Conservation (phyloP, 768 basidiomycete species). For the Phlebiopsis flavidoalba region DNA sequence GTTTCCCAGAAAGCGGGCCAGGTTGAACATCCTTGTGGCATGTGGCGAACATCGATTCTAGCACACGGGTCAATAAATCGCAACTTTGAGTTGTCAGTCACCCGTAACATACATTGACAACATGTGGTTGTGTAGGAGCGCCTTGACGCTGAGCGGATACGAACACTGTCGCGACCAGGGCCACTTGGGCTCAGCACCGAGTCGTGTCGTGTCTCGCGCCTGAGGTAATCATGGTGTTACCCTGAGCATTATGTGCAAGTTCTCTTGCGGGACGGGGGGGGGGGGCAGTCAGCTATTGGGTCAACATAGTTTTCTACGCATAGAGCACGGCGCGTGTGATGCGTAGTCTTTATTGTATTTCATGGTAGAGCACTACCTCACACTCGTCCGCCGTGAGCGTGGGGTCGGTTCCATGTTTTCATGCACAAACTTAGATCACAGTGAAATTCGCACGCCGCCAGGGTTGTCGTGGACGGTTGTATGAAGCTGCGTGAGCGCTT, state of each 20-base stretch:
- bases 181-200: slow-evolving; percentile 37
- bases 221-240: slow-evolving; percentile 48
- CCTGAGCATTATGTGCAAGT: slow-evolving; percentile 55
- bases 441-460: slow-evolving; percentile 36
- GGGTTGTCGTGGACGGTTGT: slow-evolving; percentile 15
- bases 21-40: slow-evolving; percentile 46
- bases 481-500: slow-evolving; percentile 20
- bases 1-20: slow-evolving; percentile 59
- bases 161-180: slow-evolving; percentile 55
- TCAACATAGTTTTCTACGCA: slow-evolving; percentile 38
- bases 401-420: slow-evolving; percentile 51
- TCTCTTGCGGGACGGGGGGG: slow-evolving; percentile 36
- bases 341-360: not conserved
- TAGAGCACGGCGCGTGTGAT: not conserved
- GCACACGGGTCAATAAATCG: not conserved
- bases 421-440: slow-evolving; percentile 40
- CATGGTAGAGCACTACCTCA: slow-evolving; percentile 28
- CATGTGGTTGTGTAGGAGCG: slow-evolving; percentile 47
- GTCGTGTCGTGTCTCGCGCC: slow-evolving; percentile 52
- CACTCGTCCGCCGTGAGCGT: slow-evolving; percentile 71
- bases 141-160: slow-evolving; percentile 47
- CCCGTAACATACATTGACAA: slow-evolving; percentile 36
- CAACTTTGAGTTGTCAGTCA: not conserved
- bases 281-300: slow-evolving; percentile 50
- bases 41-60: slow-evolving; percentile 46